Percentiles rank a stretch among this genome's conserved stretches.
Conservation (phyloP, 2,329 filamentous ascomycete genomes). For the Mycosphaerelloides madeirae region DNA sequence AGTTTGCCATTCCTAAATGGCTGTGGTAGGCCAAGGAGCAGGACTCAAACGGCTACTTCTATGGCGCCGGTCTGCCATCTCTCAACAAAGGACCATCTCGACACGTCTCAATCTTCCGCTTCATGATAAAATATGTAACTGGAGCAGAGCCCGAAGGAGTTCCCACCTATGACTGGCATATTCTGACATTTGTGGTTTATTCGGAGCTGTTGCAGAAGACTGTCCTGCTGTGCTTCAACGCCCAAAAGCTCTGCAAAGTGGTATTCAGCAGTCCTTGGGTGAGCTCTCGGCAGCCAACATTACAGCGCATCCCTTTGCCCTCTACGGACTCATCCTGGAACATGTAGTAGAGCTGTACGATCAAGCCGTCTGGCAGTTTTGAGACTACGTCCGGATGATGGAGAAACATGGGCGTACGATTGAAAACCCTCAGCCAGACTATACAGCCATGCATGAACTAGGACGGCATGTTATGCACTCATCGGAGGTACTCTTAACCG, state of each 20-base stretch:
- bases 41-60: conserved; percentile 12
- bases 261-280: background rate
- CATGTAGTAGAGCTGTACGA: conserved; percentile 14
- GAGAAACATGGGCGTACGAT: conserved; percentile 11
- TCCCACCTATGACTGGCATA: conserved; percentile 12
- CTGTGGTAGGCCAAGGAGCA: conserved; percentile 10
- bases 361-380: conserved; percentile 14
- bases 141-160: background rate
- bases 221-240: conserved; percentile 11
- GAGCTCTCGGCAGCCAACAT: background rate
- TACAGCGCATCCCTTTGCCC: conserved; percentile 8
- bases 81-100: background rate
- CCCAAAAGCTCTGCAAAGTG: background rate
- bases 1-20: background rate
- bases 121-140: conserved; percentile 14
- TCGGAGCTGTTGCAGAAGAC: background rate
- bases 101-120: conserved; percentile 10
- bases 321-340: conserved; percentile 14
- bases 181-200: conserved; percentile 9
- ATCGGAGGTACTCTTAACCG: conserved; percentile 14
- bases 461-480: conserved; percentile 22
- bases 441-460: conserved; percentile 18
- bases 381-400: conserved; percentile 14
- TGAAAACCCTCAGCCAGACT: conserved; percentile 6
- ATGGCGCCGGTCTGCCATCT: background rate